phyloP scores from a whole-genome alignment of 495 filamentous ascomycete genomes.

The Hypoxylon rickii region DNA sequence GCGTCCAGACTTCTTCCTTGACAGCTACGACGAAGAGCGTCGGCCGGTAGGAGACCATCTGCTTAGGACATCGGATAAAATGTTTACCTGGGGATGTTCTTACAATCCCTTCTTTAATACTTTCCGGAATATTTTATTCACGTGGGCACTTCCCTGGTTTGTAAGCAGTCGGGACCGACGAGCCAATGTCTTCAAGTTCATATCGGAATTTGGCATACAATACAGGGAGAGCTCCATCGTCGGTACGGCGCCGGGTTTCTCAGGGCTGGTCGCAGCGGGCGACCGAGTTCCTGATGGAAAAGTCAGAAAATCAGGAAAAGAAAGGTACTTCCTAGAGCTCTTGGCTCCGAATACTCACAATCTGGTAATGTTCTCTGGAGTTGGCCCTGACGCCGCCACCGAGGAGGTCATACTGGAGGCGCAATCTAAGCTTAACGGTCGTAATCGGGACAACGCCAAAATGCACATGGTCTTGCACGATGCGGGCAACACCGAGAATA shows the following conservation, averaged over 20 bases:
- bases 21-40: constrained; percentile 47
- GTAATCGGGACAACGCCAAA: constrained; percentile 13
- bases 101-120: constrained; percentile 33
- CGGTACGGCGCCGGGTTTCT: constrained; percentile 12
- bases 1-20: constrained; percentile 33
- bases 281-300: constrained; percentile 37
- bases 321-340: constrained; percentile 28
- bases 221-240: constrained; percentile 41
- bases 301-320: constrained; percentile 9
- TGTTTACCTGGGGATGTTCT: constrained; percentile 43
- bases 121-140: constrained; percentile 41
- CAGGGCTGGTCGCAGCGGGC: constrained; percentile 30
- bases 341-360: constrained; percentile 24
- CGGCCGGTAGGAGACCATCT: constrained; percentile 41
- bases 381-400: constrained; percentile 5
- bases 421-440: constrained; percentile 3
- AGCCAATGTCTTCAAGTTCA: constrained; percentile 37
- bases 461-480: constrained; percentile 17
- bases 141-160: constrained; percentile 43
- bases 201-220: constrained; percentile 45
- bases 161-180: constrained; percentile 19
- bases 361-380: constrained; percentile 35
- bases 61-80: constrained; percentile 39
- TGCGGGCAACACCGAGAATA: neutral
- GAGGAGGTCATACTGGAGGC: constrained; percentile 18